Conservation (phyloP, 495 filamentous ascomycete genomes). For the Penicillium antarcticum region DNA sequence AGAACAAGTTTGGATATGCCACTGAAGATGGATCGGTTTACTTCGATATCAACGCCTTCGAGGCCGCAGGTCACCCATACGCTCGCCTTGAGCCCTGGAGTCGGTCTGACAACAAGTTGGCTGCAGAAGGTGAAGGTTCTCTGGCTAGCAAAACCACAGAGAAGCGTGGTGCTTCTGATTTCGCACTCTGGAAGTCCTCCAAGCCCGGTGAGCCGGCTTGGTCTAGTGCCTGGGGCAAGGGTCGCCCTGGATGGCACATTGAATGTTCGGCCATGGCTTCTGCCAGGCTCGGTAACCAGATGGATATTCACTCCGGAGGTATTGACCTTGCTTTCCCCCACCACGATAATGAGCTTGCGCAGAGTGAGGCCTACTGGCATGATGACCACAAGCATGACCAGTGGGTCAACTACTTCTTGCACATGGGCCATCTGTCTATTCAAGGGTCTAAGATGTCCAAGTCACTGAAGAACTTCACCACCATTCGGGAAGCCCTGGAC, state of each 20-base stretch:
- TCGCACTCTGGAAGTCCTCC: conserved; percentile 91
- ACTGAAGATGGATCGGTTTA: conserved; percentile 86
- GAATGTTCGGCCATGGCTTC: conserved; percentile 98
- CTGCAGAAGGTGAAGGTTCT: conserved; percentile 88
- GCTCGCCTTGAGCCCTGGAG: conserved; percentile 86
- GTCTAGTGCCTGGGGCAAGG: conserved; percentile 80
- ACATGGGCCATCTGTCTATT: conserved; percentile 93
- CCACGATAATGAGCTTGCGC: conserved; percentile 94
- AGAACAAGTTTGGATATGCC: conserved; percentile 82
- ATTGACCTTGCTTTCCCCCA: conserved; percentile 94
- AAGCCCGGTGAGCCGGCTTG: conserved; percentile 92
- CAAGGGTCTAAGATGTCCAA: conserved; percentile 94
- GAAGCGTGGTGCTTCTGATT: conserved; percentile 76
- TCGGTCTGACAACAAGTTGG: conserved; percentile 73
- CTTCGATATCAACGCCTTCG: conserved; percentile 88
- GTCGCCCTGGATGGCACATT: conserved; percentile 95
- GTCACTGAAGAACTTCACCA: conserved; percentile 94
- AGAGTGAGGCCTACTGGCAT: conserved; percentile 84
- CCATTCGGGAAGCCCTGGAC: conserved; percentile 78
- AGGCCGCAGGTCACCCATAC: conserved; percentile 77
- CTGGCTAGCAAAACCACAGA: conserved; percentile 62
- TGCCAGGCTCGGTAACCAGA: conserved; percentile 70
- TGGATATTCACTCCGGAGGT: conserved; percentile 94
- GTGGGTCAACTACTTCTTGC: conserved; percentile 95
- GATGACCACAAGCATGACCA: conserved; percentile 47